Conservation (phyloP, 108 stramenopile species). For the Stephanodiscus triporus region DNA sequence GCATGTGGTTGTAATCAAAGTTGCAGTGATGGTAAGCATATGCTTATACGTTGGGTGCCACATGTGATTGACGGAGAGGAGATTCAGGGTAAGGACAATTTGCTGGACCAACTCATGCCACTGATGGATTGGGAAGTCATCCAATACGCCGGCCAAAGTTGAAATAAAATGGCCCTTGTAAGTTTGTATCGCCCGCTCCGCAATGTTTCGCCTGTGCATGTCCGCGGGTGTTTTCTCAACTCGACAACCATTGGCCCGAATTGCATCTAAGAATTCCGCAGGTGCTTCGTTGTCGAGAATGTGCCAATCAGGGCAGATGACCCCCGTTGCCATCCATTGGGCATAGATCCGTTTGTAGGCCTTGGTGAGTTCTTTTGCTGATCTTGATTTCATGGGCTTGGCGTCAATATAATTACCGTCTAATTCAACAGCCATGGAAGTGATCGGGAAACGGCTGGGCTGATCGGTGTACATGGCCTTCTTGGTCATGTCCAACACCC, state of each 20-base stretch:
- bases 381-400: no score
- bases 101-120: no score
- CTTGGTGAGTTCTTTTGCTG: no score
- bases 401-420: no score
- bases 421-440: no score
- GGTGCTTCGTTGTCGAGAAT: slow-evolving; percentile 1
- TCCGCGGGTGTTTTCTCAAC: slow-evolving; percentile 43
- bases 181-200: slow-evolving; percentile 58
- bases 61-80: neutral
- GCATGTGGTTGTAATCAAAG: slow-evolving; percentile 51
- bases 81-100: no score
- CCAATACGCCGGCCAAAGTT: slow-evolving; percentile 39
- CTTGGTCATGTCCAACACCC: neutral
- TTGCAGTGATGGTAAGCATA: slow-evolving; percentile 14
- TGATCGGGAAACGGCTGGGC: neutral
- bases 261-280: slow-evolving; percentile 3
- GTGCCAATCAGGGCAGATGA: neutral
- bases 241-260: slow-evolving; percentile 3
- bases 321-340: no score
- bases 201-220: slow-evolving; percentile 50
- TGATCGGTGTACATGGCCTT: slow-evolving; percentile 18
- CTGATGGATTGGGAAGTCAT: no score
- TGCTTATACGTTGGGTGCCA: neutral
- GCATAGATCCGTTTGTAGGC: no score
- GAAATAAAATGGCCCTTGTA: slow-evolving; percentile 26